These are phyloP conservation scores for Ophiostoma australiae DNA, from an alignment of 2,329 filamentous ascomycete genomes.

Conservation along the genomic window DNA sequence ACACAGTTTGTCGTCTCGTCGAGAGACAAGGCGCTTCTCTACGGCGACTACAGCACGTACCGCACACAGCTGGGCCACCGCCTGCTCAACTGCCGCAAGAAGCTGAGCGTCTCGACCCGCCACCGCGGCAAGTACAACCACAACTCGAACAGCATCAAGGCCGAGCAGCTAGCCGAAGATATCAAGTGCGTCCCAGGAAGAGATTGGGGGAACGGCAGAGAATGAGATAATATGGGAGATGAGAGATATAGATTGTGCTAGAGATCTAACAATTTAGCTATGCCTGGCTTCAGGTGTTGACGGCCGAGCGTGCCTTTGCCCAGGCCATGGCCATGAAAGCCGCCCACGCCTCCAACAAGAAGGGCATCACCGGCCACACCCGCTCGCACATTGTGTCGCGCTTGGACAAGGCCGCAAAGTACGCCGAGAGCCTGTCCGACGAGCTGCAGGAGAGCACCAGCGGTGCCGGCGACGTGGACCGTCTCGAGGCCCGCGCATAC, in stretches of 20 bases:
- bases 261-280: constrained; percentile 48
- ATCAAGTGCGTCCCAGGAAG: constrained; percentile 52
- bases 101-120: constrained; percentile 75
- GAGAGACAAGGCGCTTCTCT: constrained; percentile 75
- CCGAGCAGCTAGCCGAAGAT: constrained; percentile 69
- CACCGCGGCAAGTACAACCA: constrained; percentile 77
- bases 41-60: constrained; percentile 85
- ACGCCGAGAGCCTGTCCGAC: constrained; percentile 62
- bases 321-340: constrained; percentile 94
- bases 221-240: not conserved
- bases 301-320: constrained; percentile 87
- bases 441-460: constrained; percentile 62
- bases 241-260: not conserved
- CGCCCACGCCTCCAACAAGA: constrained; percentile 70
- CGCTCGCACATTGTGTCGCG: constrained; percentile 86
- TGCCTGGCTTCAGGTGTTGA: constrained; percentile 73
- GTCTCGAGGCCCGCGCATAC: constrained; percentile 85
- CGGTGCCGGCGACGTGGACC: constrained; percentile 62
- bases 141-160: constrained; percentile 58
- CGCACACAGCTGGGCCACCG: constrained; percentile 73
- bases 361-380: constrained; percentile 71
- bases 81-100: constrained; percentile 77
- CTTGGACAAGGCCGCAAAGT: constrained; percentile 70
- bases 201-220: too few relatives aligned
- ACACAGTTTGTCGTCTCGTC: constrained; percentile 76